phyloP scores from a whole-genome alignment of 1,284 basidiomycete species.

The Takashimella koratensis region DNA sequence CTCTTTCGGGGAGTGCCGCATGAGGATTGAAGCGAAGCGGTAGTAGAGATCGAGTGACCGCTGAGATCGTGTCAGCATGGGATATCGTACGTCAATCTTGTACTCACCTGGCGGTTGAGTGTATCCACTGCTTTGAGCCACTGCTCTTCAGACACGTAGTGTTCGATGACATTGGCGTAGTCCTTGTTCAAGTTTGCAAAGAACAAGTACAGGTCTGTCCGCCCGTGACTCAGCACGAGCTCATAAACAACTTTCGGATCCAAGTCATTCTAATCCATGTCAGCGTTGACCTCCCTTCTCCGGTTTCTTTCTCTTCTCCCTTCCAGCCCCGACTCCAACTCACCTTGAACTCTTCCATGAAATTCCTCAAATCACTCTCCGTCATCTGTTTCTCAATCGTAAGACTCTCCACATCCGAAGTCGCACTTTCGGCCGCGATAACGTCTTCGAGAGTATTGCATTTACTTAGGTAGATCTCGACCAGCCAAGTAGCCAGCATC shows the following conservation, averaged over 20 bases:
- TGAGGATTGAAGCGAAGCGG: slow-evolving; percentile 80
- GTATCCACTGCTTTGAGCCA: slow-evolving; percentile 88
- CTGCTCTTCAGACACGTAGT: slow-evolving; percentile 86
- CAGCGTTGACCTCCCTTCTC: background rate
- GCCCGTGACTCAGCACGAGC: slow-evolving; percentile 86
- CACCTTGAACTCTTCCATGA: slow-evolving; percentile 88
- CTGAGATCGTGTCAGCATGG: slow-evolving; percentile 46
- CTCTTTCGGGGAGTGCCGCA: slow-evolving; percentile 79
- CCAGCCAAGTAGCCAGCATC: slow-evolving; percentile 98
- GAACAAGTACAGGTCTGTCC: slow-evolving; percentile 86
- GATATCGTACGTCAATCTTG: no score
- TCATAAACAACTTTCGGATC: slow-evolving; percentile 84
- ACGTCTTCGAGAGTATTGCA: slow-evolving; percentile 91
- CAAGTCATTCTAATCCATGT: slow-evolving; percentile 63
- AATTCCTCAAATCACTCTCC: slow-evolving; percentile 88
- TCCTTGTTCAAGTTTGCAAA: slow-evolving; percentile 83
- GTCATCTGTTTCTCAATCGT: slow-evolving; percentile 74
- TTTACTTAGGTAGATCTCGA: slow-evolving; percentile 95
- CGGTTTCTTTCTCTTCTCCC: no score
- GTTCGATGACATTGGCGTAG: slow-evolving; percentile 78
- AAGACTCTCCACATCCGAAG: slow-evolving; percentile 81
- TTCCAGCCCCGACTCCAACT: no score
- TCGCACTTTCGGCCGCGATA: slow-evolving; percentile 65
- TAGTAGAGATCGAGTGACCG: slow-evolving; percentile 85
- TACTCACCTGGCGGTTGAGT: slow-evolving; percentile 75